phyloP scores from a whole-genome alignment of 169 alveolate genomes.

The Plasmodium vivax region DNA sequence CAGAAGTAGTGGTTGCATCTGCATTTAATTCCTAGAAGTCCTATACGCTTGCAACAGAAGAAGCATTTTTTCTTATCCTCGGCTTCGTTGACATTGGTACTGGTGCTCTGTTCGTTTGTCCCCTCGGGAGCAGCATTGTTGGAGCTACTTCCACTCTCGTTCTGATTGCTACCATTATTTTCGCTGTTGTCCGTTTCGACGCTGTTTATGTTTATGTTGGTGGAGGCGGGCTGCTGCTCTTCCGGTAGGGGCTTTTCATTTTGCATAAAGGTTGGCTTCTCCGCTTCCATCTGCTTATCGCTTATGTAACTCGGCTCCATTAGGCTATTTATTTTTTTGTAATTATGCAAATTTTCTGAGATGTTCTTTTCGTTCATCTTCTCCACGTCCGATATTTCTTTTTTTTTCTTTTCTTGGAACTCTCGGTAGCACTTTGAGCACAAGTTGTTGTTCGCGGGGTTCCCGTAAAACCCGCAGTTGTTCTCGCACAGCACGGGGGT shows the following conservation, averaged over 20 bases:
- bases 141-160: background rate
- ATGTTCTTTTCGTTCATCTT: constrained; percentile 36
- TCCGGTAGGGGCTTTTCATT: background rate
- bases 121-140: background rate
- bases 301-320: constrained; percentile 20
- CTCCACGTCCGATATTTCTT: constrained; percentile 25
- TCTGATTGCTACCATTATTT: background rate
- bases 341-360: constrained; percentile 12
- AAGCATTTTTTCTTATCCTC: constrained; percentile 87
- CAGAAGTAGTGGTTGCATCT: constrained; percentile 93
- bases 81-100: background rate
- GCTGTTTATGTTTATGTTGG: background rate
- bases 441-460: constrained; percentile 91
- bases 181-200: background rate
- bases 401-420: constrained; percentile 80
- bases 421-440: constrained; percentile 93
- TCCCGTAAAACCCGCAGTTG: constrained; percentile 93
- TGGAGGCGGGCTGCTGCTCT: background rate
- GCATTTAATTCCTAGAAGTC: constrained; percentile 93
- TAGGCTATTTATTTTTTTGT: constrained; percentile 6
- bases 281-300: constrained; percentile 9
- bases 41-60: constrained; percentile 91
- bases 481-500: constrained; percentile 88
- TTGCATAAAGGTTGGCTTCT: background rate
- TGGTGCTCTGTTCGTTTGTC: background rate